These are phyloP conservation scores for Suillus subluteus DNA, from an alignment of 768 basidiomycete species.

Conservation along the genomic window DNA sequence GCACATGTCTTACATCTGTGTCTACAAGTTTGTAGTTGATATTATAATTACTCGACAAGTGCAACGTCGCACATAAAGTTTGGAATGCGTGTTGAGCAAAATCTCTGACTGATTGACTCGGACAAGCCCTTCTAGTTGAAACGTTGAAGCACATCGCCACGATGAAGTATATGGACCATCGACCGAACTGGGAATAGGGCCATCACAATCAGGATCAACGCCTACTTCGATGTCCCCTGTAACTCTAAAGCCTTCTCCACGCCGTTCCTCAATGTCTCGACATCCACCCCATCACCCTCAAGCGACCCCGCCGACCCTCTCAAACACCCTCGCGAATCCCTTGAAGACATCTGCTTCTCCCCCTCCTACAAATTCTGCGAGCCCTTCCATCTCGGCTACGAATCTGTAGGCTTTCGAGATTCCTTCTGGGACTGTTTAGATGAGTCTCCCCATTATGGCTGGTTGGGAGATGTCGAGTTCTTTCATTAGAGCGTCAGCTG, in stretches of 20 bases:
- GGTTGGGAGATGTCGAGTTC: conserved; percentile 53
- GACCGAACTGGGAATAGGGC: neutral
- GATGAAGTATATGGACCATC: too few relatives aligned
- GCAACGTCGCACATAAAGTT: neutral
- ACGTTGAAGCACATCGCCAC: neutral
- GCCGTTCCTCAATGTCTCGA: conserved; percentile 43
- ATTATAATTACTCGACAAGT: too few relatives aligned
- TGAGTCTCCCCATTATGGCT: conserved; percentile 43
- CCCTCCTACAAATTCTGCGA: conserved; percentile 51
- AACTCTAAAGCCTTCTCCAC: conserved; percentile 42
- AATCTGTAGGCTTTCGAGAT: conserved; percentile 62
- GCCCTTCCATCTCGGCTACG: conserved; percentile 64
- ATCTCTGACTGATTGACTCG: neutral
- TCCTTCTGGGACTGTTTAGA: conserved; percentile 45
- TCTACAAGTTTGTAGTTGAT: neutral
- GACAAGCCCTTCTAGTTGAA: neutral
- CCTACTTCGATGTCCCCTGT: conserved; percentile 18
- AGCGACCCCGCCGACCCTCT: conserved; percentile 41
- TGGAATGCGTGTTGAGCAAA: neutral
- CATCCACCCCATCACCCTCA: conserved; percentile 36
- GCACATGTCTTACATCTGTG: too few relatives aligned
- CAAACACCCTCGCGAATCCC: conserved; percentile 47
- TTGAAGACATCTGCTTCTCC: conserved; percentile 46
- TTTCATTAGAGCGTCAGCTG: conserved; percentile 51
- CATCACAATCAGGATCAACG: too few relatives aligned